Base-by-base conservation (phyloP, 148 eudicot species). In the Euryodendron excelsum region DNA sequence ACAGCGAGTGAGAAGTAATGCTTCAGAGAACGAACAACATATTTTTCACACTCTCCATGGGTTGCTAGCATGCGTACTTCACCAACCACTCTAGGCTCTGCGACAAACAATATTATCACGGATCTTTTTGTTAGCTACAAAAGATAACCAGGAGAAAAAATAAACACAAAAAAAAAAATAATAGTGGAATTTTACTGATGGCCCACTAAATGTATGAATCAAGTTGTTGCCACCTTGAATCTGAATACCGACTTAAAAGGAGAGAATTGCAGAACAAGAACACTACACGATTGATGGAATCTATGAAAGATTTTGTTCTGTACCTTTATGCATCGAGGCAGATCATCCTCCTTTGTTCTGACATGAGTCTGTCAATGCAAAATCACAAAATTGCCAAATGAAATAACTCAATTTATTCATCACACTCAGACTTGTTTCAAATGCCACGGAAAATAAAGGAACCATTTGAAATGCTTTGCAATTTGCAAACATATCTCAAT, bases 261-360 rank as follows among this genome's bases (percentile, higher is more conserved):
- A 28, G 5, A 59, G 13, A 72, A 20, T 15, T 14, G 2, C 34
- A 55, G 27, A 23, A 53, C 21, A 64, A 14, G 8, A 31, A 18
- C 37, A 50, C 21, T 4, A 9, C 3, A 3, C 0, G 13, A 27
- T 44, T 59, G 53, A 69, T n/a, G 23, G 30, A 50, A 18, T 65
- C 13, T 13, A 48, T 30, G 44, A 25, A 21, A 20, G 25, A 23
- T 71, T 28, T 69, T 58, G 3, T 48, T 14, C 11, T n/a, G 31
- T 86, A 93, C 97, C 97, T 93, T 88, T 13, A 91, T 76, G 87
- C 98, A 94, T 78, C 83, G 90, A 27, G 91, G 84, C 69, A 94
- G 84, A 86, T 90, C 91, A 60, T 89, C 90, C 50, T 85, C 80
- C 78, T 88, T 87, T 78, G 91, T 80, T 80, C 93, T 82, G 36